Conservation (phyloP, 495 filamentous ascomycete genomes). For the Xylaria grammica region DNA sequence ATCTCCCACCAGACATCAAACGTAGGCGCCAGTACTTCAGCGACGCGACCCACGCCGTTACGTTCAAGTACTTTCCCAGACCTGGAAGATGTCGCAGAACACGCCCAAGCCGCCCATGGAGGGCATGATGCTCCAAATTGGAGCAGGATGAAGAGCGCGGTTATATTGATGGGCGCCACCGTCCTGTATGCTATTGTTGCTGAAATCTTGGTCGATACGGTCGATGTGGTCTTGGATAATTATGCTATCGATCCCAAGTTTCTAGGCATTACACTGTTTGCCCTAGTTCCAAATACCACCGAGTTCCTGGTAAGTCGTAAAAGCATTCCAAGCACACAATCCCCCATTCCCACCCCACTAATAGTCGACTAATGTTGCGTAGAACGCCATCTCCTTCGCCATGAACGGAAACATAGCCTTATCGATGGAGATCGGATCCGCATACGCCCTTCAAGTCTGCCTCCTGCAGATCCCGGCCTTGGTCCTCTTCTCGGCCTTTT, state of each 20-base stretch:
- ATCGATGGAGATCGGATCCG: conserved; percentile 98
- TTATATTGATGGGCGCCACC: conserved; percentile 89
- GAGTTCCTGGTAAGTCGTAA: conserved; percentile 81
- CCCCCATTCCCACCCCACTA: conserved; percentile 3
- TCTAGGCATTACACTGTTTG: conserved; percentile 95
- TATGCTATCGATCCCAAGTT: conserved; percentile 97
- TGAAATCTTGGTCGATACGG: conserved; percentile 94
- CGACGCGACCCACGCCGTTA: conserved; percentile 36
- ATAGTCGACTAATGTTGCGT: conserved; percentile 14
- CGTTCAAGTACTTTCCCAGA: conserved; percentile 50
- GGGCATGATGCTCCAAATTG: conserved; percentile 99
- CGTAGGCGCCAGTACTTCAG: conserved; percentile 33
- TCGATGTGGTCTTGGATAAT: conserved; percentile 89
- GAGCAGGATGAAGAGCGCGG: conserved; percentile 85
- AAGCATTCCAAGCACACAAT: neutral
- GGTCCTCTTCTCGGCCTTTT: conserved; percentile 82
- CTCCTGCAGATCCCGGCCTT: conserved; percentile 95
- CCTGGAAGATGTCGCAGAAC: conserved; percentile 44
- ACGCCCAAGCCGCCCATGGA: conserved; percentile 63
- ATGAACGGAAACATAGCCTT: conserved; percentile 99
- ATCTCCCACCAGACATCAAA: conserved; percentile 32
- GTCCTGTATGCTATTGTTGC: conserved; percentile 94
- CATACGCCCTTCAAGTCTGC: conserved; percentile 96
- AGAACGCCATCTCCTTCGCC: conserved; percentile 99
- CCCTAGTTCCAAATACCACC: conserved; percentile 96